These are phyloP conservation scores for Kwoniella mangroviensis DNA, from an alignment of 768 basidiomycete species.

Conservation along the genomic window DNA sequence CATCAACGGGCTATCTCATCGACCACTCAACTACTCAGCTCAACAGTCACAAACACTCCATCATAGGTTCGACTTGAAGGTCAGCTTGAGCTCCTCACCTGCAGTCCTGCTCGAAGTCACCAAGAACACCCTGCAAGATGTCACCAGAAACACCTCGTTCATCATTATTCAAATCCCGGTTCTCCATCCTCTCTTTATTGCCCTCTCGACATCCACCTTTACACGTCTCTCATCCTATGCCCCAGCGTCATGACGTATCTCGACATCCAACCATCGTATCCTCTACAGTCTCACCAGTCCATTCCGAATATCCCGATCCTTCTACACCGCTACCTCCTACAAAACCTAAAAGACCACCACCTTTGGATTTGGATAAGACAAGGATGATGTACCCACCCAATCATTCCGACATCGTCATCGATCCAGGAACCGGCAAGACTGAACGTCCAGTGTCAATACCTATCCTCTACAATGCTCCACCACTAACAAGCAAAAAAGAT, in stretches of 20 bases:
- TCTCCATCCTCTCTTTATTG: conserved; percentile 50
- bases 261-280: conserved; percentile 16
- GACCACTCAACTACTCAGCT: background rate
- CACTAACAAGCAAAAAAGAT: conserved; percentile 2
- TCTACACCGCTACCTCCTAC: conserved; percentile 14
- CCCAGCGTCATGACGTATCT: conserved; percentile 14
- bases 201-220: conserved; percentile 51
- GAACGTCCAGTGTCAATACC: conserved; percentile 11
- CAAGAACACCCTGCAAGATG: background rate
- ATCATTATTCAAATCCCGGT: conserved; percentile 43
- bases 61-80: background rate
- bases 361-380: conserved; percentile 26
- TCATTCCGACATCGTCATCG: conserved; percentile 16
- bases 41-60: background rate
- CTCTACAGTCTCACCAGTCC: conserved; percentile 24
- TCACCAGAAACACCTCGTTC: conserved; percentile 8
- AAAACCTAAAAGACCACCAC: conserved; percentile 24
- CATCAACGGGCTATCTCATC: background rate
- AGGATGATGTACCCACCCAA: conserved; percentile 28
- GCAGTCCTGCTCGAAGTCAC: background rate
- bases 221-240: conserved; percentile 32
- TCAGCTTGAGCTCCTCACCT: background rate
- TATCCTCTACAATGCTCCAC: background rate
- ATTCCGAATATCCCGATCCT: conserved; percentile 36
- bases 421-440: conserved; percentile 10